A percentile compares a stretch with the other conserved stretches of the same genome.
Evolutionary conservation across 2,329 filamentous ascomycete species (phyloP).

Genomic region (Fusarium lateritium): DNA sequence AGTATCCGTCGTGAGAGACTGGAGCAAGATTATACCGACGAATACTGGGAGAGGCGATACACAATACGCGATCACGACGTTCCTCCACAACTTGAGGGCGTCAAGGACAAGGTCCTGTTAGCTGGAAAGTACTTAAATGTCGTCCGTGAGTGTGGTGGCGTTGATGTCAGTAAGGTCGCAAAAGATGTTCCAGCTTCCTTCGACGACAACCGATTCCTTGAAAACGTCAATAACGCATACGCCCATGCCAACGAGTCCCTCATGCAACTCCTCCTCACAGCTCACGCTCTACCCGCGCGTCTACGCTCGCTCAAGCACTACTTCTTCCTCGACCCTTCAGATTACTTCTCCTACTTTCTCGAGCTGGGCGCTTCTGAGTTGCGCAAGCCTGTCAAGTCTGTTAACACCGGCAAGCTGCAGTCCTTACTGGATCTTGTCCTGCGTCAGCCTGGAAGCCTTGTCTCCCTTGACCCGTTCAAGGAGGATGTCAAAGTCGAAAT

Average conservation of each 20-base stretch:
- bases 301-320: conserved; percentile 96
- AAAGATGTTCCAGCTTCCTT: conserved; percentile 92
- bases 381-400: conserved; percentile 87
- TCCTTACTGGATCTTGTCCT: conserved; percentile 95
- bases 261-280: conserved; percentile 90
- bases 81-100: conserved; percentile 89
- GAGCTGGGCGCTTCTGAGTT: conserved; percentile 92
- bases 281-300: conserved; percentile 89
- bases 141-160: conserved; percentile 95
- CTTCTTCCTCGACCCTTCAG: conserved; percentile 97
- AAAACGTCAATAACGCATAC: conserved; percentile 96
- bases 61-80: conserved; percentile 93
- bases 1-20: conserved; percentile 92
- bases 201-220: conserved; percentile 90
- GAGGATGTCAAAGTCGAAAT: conserved; percentile 98
- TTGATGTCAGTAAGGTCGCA: conserved; percentile 91
- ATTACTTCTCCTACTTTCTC: conserved; percentile 98
- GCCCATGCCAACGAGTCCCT: conserved; percentile 95
- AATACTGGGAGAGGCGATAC: conserved; percentile 99
- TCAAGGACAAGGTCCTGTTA: conserved; percentile 94
- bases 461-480: conserved; percentile 95
- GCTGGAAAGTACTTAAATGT: conserved; percentile 99
- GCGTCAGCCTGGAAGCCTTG: conserved; percentile 94
- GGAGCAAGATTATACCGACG: conserved; percentile 97
- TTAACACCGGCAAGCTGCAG: conserved; percentile 94